Percentiles rank a stretch among this genome's conserved stretches.
phyloP scores from a whole-genome alignment of 208 protist species.

The Endotrypanum monterogeii region DNA sequence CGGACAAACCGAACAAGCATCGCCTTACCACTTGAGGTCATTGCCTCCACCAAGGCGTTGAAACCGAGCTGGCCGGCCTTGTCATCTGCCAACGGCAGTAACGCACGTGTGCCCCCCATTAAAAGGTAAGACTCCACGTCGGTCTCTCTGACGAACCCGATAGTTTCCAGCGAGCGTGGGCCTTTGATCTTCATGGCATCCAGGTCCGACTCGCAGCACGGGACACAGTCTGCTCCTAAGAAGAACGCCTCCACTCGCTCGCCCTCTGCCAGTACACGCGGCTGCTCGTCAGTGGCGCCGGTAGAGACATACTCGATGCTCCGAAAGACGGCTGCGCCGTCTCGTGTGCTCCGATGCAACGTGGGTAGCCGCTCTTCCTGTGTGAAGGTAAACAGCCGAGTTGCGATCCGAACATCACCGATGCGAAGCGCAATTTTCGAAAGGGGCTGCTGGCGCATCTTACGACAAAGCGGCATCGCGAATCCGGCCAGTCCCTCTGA shows the following conservation, averaged over 20 bases:
- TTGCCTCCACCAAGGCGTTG: constrained; percentile 68
- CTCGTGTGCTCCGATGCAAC: constrained; percentile 50
- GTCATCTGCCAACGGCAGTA: constrained; percentile 77
- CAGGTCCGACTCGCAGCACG: constrained; percentile 75
- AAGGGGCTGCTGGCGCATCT: constrained; percentile 46
- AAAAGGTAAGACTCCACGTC: constrained; percentile 72
- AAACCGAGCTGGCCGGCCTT: constrained; percentile 58
- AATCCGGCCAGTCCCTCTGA: constrained; percentile 47
- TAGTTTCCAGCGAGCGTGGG: constrained; percentile 52
- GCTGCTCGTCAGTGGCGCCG: constrained; percentile 3
- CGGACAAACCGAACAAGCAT: constrained; percentile 86
- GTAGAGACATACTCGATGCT: constrained; percentile 22
- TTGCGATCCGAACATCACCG: constrained; percentile 68
- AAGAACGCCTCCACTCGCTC: constrained; percentile 63
- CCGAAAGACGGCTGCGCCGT: constrained; percentile 46
- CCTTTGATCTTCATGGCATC: constrained; percentile 60
- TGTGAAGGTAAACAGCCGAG: constrained; percentile 73
- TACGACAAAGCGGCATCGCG: constrained; percentile 28
- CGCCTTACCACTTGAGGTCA: constrained; percentile 45
- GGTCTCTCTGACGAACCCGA: constrained; percentile 74
- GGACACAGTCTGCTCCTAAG: constrained; percentile 83
- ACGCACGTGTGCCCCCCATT: constrained; percentile 61
- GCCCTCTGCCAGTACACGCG: constrained; percentile 7
- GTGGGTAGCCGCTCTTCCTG: constrained; percentile 56
- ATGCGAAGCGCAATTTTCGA: constrained; percentile 58